phyloP scores from a whole-genome alignment of 805 yeast genomes.

The Barnettozyma populi region DNA sequence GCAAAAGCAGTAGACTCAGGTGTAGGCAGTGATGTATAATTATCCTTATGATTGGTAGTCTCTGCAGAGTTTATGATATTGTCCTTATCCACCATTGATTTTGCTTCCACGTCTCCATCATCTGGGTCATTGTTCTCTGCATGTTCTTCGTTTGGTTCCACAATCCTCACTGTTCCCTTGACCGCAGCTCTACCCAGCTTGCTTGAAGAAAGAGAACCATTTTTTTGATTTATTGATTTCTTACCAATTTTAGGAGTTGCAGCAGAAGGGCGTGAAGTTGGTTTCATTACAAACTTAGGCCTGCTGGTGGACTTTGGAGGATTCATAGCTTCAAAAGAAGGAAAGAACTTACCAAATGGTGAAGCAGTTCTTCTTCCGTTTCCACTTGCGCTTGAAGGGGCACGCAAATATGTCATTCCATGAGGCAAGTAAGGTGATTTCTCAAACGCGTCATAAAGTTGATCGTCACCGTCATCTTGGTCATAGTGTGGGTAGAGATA shows the following conservation, averaged over 20 bases:
- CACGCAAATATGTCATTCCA: background rate
- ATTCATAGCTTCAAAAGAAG: constrained; percentile 25
- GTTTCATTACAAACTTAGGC: constrained; percentile 3
- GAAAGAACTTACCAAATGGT: constrained; percentile 23
- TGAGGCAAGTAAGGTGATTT: background rate
- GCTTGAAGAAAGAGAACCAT: background rate
- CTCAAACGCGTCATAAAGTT: constrained; percentile 10
- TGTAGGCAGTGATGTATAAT: constrained; percentile 21
- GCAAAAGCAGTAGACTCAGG: constrained; percentile 20
- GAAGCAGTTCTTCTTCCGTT: constrained; percentile 9
- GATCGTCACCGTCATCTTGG: constrained; percentile 12
- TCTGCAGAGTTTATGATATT: background rate
- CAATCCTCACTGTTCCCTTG: constrained; percentile 3
- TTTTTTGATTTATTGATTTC: background rate
- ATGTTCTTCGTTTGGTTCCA: background rate
- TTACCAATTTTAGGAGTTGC: background rate
- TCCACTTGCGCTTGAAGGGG: constrained; percentile 2
- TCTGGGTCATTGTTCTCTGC: background rate
- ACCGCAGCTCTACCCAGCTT: constrained; percentile 1
- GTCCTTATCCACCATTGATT: background rate
- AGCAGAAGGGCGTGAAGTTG: background rate
- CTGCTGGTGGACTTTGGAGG: constrained; percentile 20
- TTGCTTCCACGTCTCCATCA: background rate
- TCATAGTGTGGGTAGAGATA: constrained; percentile 4
- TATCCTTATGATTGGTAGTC: constrained; percentile 1